phyloP scores from a whole-genome alignment of 2,329 filamentous ascomycete species.

The Aspergillus calidoustus region DNA sequence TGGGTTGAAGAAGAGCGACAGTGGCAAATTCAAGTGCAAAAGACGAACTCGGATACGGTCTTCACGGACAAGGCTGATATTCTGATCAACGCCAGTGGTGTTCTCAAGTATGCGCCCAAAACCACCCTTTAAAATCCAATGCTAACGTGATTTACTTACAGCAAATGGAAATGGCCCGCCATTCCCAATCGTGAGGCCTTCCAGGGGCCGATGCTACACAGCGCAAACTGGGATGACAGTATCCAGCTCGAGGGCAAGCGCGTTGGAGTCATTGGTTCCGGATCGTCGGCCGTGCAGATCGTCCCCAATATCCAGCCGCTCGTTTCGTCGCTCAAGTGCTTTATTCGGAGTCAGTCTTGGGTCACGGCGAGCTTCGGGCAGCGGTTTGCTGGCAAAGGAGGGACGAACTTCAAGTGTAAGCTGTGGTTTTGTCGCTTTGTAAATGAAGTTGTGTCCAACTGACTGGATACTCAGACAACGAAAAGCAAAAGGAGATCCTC shows the following conservation, averaged over 20 bases:
- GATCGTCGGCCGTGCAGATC: constrained; percentile 45
- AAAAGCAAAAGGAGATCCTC: constrained; percentile 23
- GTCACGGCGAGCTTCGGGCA: constrained; percentile 25
- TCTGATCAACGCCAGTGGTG: constrained; percentile 43
- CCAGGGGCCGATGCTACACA: constrained; percentile 48
- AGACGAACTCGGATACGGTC: constrained; percentile 17
- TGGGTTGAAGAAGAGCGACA: constrained; percentile 33
- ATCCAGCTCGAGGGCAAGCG: constrained; percentile 38
- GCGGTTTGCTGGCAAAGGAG: constrained; percentile 26
- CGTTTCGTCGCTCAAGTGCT: constrained; percentile 40
- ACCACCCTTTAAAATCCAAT: background rate
- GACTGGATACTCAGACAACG: background rate
- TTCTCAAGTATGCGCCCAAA: constrained; percentile 31
- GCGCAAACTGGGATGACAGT: constrained; percentile 31
- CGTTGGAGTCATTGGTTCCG: constrained; percentile 41
- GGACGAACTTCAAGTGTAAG: constrained; percentile 29
- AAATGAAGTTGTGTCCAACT: too few species aligned
- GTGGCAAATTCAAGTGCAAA: constrained; percentile 8
- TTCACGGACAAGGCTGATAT: constrained; percentile 37
- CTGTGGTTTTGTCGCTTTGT: background rate
- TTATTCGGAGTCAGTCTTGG: constrained; percentile 10
- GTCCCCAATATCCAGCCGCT: constrained; percentile 32
- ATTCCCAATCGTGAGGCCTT: constrained; percentile 52
- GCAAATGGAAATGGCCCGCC: constrained; percentile 41
- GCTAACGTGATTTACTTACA: background rate